Base-by-base conservation (phyloP, 2,329 filamentous ascomycete species). In the Sporothrix euskadiensis region DNA sequence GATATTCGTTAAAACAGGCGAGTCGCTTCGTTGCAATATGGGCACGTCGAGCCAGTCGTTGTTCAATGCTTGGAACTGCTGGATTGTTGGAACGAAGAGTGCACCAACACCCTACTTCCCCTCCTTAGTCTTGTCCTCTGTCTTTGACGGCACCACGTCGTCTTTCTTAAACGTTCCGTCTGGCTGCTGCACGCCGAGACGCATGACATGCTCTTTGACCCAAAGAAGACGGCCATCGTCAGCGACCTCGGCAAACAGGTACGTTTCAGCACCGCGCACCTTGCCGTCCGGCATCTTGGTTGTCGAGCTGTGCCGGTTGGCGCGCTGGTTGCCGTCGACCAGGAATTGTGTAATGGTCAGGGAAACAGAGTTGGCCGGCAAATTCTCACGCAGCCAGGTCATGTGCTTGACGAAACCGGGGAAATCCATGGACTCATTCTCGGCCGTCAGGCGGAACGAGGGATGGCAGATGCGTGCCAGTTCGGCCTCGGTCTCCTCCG, bases 401-500 rank as follows among this genome's bases (percentile, higher is more conserved):
- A 75, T 72, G 61, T 74, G 74, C 49, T 68, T 57, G n/a, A 75
- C 69, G n/a, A 74, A 74, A 16, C 10, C 72, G 39, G 52, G 12
- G n/a, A 72, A 69, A 22, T 74, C 73, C 32, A 61, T 30, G 10
- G 2, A 44, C 3, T n/a, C 32, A 0, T 54, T 30, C 14, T 68
- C 39, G 63, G 32, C 65, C 5, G 30, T 71, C 8, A 72, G 8
- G 8, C 32, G 70, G 54, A 74, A 72, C 19, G 57, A 66, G 16
- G 73, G 74, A 26, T 69, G 41, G 54, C 44, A 71, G 4, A 71
- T 10, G 30, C 49, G 57, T n/a, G 65, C 2, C 19, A 74, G 54
- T 30, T 75, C 66, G 12, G 57, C 59, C 54, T 75, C 74, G 12
- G 74, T 73, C 19, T 75, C 73, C 22, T 75, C 73, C 19, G 73